Evolutionary conservation across 2,329 filamentous ascomycete genomes (phyloP).

Genomic region (Colletotrichum somersetense): DNA sequence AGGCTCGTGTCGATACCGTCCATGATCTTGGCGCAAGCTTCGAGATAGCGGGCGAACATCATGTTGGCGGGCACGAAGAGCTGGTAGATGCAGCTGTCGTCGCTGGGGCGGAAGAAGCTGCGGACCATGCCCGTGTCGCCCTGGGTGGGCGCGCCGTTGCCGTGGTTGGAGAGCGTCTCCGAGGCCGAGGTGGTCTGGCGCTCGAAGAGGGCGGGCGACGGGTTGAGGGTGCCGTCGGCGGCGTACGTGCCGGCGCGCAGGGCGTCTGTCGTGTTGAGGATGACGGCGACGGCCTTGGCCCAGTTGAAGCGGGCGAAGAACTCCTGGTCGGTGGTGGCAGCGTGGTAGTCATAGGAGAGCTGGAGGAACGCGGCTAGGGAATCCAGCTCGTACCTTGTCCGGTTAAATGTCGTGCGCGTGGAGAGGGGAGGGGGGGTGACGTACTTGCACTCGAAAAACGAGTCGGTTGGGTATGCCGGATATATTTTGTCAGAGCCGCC

Average conservation of each 20-base stretch:
- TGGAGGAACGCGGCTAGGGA: constrained; percentile 89
- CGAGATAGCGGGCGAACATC: constrained; percentile 79
- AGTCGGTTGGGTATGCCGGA: constrained; percentile 72
- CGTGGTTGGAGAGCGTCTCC: constrained; percentile 83
- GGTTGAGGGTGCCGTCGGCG: constrained; percentile 66
- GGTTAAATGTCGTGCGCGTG: not conserved
- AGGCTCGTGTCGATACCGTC: constrained; percentile 62
- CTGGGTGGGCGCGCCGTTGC: constrained; percentile 84
- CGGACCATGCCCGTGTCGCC: constrained; percentile 85
- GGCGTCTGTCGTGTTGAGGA: constrained; percentile 76
- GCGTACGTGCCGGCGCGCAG: constrained; percentile 83
- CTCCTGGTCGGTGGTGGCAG: constrained; percentile 76
- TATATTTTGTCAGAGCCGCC: constrained; percentile 62
- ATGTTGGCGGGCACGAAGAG: constrained; percentile 93
- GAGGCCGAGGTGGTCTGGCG: constrained; percentile 79
- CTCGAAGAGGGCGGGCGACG: constrained; percentile 80
- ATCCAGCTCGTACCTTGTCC: constrained; percentile 80
- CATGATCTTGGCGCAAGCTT: constrained; percentile 61
- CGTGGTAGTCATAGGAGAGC: constrained; percentile 83
- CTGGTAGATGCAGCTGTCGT: constrained; percentile 87
- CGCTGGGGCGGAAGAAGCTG: constrained; percentile 89
- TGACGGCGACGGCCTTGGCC: constrained; percentile 77
- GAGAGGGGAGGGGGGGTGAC: not conserved
- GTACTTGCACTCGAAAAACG: constrained; percentile 89
- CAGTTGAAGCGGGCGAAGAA: constrained; percentile 82